Evolutionary conservation across 148 eudicot genomes (phyloP).

Genomic region (Drosera capensis): DNA sequence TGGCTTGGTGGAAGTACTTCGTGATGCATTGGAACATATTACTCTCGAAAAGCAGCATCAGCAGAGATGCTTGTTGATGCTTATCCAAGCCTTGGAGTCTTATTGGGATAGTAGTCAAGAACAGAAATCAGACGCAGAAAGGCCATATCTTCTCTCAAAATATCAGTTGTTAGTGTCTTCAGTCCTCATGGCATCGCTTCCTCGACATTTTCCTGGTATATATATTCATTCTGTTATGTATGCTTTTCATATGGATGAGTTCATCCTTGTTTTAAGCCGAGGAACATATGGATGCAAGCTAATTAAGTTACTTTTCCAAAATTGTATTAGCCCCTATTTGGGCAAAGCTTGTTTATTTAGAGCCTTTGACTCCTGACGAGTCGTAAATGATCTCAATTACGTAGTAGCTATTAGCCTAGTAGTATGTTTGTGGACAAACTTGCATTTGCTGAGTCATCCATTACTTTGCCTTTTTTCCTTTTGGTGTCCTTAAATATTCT

Average conservation of each 20-base stretch:
- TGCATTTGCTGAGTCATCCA: slow-evolving; percentile 1
- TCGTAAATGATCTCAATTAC: background rate
- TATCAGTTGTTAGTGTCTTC: slow-evolving; percentile 75
- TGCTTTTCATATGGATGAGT: background rate
- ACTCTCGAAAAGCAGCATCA: slow-evolving; percentile 53
- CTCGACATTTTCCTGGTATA: slow-evolving; percentile 83
- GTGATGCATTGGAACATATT: slow-evolving; percentile 72
- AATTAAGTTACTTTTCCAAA: no score
- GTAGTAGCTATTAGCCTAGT: background rate
- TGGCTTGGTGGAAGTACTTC: slow-evolving; percentile 42
- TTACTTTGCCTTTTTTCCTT: slow-evolving; percentile 8
- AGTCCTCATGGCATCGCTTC: slow-evolving; percentile 75
- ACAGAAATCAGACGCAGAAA: slow-evolving; percentile 20
- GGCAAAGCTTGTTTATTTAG: no score
- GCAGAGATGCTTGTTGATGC: slow-evolving; percentile 55
- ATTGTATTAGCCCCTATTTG: no score
- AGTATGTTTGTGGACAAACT: background rate
- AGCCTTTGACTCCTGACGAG: background rate
- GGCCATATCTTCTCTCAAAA: slow-evolving; percentile 35
- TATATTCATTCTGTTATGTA: no score
- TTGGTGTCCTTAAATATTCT: slow-evolving; percentile 14
- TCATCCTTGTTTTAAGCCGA: background rate
- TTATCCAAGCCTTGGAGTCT: slow-evolving; percentile 41
- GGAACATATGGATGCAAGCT: no score
- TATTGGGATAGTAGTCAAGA: slow-evolving; percentile 20